A percentile compares a stretch with the other conserved stretches of the same genome.
Evolutionary conservation across 495 filamentous ascomycete species (phyloP).

Genomic region (Daldinia concentrica): DNA sequence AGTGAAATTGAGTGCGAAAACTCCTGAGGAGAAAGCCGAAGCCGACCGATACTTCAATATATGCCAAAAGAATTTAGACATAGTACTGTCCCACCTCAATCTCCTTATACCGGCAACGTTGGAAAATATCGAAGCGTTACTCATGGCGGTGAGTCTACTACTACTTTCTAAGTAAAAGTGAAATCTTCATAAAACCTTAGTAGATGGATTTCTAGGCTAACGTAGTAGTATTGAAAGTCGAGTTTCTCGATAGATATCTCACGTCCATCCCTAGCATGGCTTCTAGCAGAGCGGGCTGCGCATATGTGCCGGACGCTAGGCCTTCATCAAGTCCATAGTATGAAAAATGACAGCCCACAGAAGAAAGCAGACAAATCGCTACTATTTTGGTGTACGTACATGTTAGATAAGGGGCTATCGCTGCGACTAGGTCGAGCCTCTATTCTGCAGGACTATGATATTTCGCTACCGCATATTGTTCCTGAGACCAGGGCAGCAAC

Average conservation of each 20-base stretch:
- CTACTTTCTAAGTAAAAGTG: background rate
- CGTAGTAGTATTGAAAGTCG: slow-evolving; percentile 31
- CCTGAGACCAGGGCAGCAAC: slow-evolving; percentile 42
- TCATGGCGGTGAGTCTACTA: slow-evolving; percentile 61
- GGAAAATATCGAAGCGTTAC: slow-evolving; percentile 68
- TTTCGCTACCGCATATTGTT: slow-evolving; percentile 60
- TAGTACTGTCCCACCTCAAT: slow-evolving; percentile 64
- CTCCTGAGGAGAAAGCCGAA: slow-evolving; percentile 45
- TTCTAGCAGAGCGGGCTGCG: slow-evolving; percentile 65
- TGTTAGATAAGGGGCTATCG: slow-evolving; percentile 67
- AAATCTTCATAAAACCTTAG: background rate
- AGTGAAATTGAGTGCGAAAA: slow-evolving; percentile 49
- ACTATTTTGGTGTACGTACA: slow-evolving; percentile 73
- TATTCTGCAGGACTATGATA: slow-evolving; percentile 70
- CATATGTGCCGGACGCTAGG: slow-evolving; percentile 71
- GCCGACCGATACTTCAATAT: slow-evolving; percentile 54
- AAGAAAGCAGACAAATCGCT: slow-evolving; percentile 52
- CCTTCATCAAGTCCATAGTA: slow-evolving; percentile 66
- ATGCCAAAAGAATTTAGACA: slow-evolving; percentile 68
- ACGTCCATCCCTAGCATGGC: slow-evolving; percentile 71
- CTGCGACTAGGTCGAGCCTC: slow-evolving; percentile 71
- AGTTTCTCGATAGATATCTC: slow-evolving; percentile 69
- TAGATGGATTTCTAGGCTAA: background rate
- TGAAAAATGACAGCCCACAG: slow-evolving; percentile 55
- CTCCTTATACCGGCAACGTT: slow-evolving; percentile 65